phyloP scores from a whole-genome alignment of 306 rosid species.

The Crataegus laevigata region DNA sequence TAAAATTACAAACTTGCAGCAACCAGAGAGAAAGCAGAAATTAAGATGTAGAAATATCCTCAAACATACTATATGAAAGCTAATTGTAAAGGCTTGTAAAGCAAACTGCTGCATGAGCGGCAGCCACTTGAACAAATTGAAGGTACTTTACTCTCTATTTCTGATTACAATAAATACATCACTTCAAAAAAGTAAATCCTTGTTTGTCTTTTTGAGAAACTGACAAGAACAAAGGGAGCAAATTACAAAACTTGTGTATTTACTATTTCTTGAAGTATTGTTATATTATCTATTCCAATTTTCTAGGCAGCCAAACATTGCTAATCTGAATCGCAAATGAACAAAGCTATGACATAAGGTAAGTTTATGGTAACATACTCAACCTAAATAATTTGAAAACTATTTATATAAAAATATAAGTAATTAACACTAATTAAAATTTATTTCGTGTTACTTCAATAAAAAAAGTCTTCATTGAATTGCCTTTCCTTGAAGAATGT shows the following conservation, averaged over 20 bases:
- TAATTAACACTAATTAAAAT: constrained; percentile 20
- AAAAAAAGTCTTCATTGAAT: constrained; percentile 42
- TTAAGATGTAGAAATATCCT: too few relatives aligned
- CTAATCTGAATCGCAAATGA: background rate
- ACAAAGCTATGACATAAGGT: background rate
- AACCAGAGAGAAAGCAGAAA: too few relatives aligned
- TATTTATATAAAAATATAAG: too few relatives aligned
- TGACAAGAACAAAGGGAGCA: background rate
- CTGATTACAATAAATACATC: background rate
- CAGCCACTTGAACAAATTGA: constrained; percentile 38
- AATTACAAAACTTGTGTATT: background rate
- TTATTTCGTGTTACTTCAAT: background rate
- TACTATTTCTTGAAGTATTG: background rate
- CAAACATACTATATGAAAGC: too few relatives aligned
- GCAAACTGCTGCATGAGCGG: constrained; percentile 19
- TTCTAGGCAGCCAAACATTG: background rate
- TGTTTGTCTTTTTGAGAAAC: background rate
- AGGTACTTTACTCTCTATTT: constrained; percentile 40
- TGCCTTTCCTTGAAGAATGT: constrained; percentile 68
- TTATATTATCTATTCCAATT: background rate
- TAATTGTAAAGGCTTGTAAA: constrained; percentile 21
- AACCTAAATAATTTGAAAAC: too few relatives aligned
- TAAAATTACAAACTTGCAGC: too few relatives aligned
- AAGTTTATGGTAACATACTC: too few relatives aligned
- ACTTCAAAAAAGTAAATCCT: background rate